phyloP scores from a whole-genome alignment of 176 grass and related monocot species.

The Carex parvula region DNA sequence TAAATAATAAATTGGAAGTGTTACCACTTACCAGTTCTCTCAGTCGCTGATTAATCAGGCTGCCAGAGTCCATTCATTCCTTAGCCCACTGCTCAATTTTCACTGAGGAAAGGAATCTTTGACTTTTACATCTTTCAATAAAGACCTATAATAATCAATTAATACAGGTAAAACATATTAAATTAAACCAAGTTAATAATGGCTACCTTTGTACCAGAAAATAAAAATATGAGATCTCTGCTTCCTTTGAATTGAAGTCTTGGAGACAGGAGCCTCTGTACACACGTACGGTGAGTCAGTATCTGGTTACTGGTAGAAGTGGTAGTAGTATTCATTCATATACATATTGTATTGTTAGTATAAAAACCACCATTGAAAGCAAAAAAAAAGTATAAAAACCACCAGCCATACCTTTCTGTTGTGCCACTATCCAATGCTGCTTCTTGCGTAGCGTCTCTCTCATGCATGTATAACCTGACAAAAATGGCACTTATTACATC shows the following conservation, averaged over 20 bases:
- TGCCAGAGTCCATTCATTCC: background rate
- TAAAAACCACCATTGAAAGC: background rate
- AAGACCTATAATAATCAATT: background rate
- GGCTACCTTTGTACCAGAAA: background rate
- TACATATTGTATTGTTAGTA: background rate
- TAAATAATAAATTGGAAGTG: background rate
- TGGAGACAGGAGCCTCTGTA: background rate
- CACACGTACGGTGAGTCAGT: background rate
- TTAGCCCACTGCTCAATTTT: background rate
- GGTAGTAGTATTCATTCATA: background rate
- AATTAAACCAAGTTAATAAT: background rate
- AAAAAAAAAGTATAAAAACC: background rate
- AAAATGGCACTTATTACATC: background rate
- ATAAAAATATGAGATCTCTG: background rate
- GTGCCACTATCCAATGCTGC: background rate
- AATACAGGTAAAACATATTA: background rate
- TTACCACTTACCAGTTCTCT: background rate
- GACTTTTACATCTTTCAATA: background rate
- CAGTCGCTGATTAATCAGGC: background rate
- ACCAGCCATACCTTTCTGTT: background rate
- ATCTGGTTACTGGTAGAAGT: background rate
- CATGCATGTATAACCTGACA: background rate
- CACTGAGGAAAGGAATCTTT: slow-evolving; percentile 6
- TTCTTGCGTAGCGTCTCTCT: background rate
- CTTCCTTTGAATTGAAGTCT: slow-evolving; percentile 9